Percentiles rank a stretch among this genome's conserved stretches.
Evolutionary conservation across 2,329 filamentous ascomycete species (phyloP).

Genomic region (Juglanconis oblonga): DNA sequence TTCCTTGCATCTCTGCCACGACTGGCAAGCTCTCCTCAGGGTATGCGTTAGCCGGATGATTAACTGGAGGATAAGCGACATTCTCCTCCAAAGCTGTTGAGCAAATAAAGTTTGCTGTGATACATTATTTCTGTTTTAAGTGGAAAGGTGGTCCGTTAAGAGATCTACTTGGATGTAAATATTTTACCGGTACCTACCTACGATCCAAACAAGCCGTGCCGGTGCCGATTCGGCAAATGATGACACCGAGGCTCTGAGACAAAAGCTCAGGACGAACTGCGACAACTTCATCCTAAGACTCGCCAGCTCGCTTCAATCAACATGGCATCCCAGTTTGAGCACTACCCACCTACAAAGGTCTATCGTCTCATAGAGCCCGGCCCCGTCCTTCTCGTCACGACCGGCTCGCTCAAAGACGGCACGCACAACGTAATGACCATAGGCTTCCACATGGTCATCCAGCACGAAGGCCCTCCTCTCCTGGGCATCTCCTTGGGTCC

Average conservation of each 20-base stretch:
- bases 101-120: neutral
- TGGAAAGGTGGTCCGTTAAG: neutral
- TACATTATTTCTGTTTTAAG: neutral
- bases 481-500: conserved; percentile 31
- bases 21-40: too few species aligned
- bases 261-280: too few species aligned
- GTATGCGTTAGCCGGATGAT: neutral
- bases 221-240: neutral
- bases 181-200: neutral
- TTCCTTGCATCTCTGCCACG: neutral
- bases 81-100: neutral
- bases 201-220: neutral
- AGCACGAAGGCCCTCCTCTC: conserved; percentile 32
- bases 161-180: neutral
- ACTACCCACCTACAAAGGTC: conserved; percentile 24
- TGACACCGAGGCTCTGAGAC: neutral
- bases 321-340: neutral
- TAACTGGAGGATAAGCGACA: too few species aligned
- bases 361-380: conserved; percentile 34
- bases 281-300: neutral
- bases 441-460: conserved; percentile 36
- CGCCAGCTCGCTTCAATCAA: neutral
- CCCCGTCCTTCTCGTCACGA: conserved; percentile 32
- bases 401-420: conserved; percentile 27
- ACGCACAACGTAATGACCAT: conserved; percentile 36